These are phyloP conservation scores for Geotrichum bryndzae DNA, from an alignment of 1,139 yeast genomes.

Conservation along the genomic window DNA sequence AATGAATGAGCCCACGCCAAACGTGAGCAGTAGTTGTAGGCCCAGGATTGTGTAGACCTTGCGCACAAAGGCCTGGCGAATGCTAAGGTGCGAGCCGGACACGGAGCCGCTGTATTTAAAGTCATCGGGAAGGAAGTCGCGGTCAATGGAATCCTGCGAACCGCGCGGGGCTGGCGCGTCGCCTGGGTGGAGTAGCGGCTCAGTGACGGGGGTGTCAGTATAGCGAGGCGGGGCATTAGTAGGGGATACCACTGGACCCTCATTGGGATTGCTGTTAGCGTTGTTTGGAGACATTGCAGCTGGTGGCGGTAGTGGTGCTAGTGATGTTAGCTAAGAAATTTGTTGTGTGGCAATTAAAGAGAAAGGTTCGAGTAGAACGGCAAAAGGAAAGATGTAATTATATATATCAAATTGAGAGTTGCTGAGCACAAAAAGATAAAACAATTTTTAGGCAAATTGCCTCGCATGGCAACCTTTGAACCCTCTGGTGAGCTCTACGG, in stretches of 20 bases:
- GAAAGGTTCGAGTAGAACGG: neutral
- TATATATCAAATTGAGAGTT: too few relatives aligned
- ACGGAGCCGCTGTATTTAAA: constrained; percentile 79
- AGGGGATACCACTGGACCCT: neutral
- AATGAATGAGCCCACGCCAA: constrained; percentile 53
- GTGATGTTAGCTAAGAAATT: neutral
- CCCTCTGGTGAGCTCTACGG: too few relatives aligned
- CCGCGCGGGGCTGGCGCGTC: constrained; percentile 7
- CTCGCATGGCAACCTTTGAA: too few relatives aligned
- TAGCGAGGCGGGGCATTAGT: constrained; percentile 15
- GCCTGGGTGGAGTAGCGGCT: constrained; percentile 17
- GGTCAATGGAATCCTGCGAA: constrained; percentile 16
- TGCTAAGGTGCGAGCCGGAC: constrained; percentile 67
- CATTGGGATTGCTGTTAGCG: neutral
- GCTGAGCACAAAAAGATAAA: too few relatives aligned
- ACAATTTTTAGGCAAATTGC: too few relatives aligned
- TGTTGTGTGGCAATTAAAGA: neutral
- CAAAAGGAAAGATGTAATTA: neutral
- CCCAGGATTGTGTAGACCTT: constrained; percentile 72
- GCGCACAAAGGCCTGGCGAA: constrained; percentile 70
- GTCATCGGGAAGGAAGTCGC: constrained; percentile 50
- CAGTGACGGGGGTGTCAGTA: constrained; percentile 13
- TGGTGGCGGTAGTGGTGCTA: neutral
- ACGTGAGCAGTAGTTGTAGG: constrained; percentile 58
- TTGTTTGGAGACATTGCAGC: neutral